Evolutionary conservation across 2,329 filamentous ascomycete genomes (phyloP).

Genomic region (Intubia oerlemansii): DNA sequence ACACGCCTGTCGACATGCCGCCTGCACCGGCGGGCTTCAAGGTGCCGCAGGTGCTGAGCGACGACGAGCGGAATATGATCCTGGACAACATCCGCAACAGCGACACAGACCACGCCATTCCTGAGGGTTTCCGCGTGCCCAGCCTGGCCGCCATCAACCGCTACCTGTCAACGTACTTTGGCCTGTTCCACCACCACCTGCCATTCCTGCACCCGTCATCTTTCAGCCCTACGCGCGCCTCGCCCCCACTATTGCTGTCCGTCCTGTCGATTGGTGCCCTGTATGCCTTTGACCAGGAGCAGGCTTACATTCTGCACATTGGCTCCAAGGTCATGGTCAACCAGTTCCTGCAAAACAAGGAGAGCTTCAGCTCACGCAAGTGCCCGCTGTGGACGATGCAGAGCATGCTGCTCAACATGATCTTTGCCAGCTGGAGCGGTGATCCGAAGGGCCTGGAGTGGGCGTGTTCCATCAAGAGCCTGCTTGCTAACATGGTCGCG

Average conservation of each 20-base stretch:
- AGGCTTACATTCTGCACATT: conserved; percentile 92
- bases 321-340: conserved; percentile 94
- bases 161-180: conserved; percentile 90
- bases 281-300: conserved; percentile 92
- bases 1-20: conserved; percentile 46
- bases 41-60: conserved; percentile 61
- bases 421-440: conserved; percentile 97
- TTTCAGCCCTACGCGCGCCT: conserved; percentile 60
- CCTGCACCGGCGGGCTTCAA: conserved; percentile 45
- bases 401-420: conserved; percentile 90
- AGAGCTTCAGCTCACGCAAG: conserved; percentile 95
- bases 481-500: conserved; percentile 95
- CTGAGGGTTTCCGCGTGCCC: conserved; percentile 78
- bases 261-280: conserved; percentile 89
- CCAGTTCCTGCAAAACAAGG: conserved; percentile 92
- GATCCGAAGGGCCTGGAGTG: conserved; percentile 94
- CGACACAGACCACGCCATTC: conserved; percentile 63
- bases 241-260: conserved; percentile 66
- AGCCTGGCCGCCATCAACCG: conserved; percentile 64
- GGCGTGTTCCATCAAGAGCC: conserved; percentile 97
- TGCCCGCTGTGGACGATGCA: conserved; percentile 98
- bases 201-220: conserved; percentile 89
- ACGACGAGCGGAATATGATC: conserved; percentile 70
- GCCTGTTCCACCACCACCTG: conserved; percentile 87
- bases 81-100: conserved; percentile 66